Base-by-base conservation (phyloP, 257 asterid species). In the Nicotiana undulata region DNA sequence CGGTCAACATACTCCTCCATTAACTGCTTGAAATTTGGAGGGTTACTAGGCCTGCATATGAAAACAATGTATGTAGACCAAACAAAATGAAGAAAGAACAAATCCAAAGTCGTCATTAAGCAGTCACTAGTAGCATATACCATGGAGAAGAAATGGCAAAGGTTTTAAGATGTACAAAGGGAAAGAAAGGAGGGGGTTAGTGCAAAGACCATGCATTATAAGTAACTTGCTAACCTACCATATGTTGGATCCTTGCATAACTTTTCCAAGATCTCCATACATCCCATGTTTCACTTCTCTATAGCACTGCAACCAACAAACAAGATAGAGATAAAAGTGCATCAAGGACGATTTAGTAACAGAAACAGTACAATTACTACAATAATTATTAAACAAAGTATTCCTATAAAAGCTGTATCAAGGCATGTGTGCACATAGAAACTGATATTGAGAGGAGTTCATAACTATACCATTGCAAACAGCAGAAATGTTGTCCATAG, bases 231-330 rank as follows among this genome's bases (percentile, higher is more conserved):
- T 22, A 17, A 58, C 93, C 26, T 90, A 93, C 99, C 99, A 93
- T 52, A 66, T 17, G 81, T 93, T 95, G 49, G 90, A 55, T 66
- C 98, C 99, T 91, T 88, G 88, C 87, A 95, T 70, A 44, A 82
- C 84, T 80, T 91, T 83, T 72, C 99, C 97, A 82, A 90, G 93
- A 78, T 75, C 84, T 75, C 95, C 97, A 83, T 92, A 95, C 94
- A 85, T 90, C 53, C 97, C 99, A 1, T 87, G 89, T 75, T 84
- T 83, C 75, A 92, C 86, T 88, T 92, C 98, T 87, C 81, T 84
- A 84, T 93, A 92, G 91, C 94, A 92, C 98, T 93, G 97, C 70
- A 74, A 76, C 75, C 55, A 77, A 55, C 26, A 81, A 78, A 76
- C 20, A 53, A 65, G 1, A 84, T 37, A 12, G n/a, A 68, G 37